phyloP scores from a whole-genome alignment of 441 rosid species.

The Populus tomentosa region DNA sequence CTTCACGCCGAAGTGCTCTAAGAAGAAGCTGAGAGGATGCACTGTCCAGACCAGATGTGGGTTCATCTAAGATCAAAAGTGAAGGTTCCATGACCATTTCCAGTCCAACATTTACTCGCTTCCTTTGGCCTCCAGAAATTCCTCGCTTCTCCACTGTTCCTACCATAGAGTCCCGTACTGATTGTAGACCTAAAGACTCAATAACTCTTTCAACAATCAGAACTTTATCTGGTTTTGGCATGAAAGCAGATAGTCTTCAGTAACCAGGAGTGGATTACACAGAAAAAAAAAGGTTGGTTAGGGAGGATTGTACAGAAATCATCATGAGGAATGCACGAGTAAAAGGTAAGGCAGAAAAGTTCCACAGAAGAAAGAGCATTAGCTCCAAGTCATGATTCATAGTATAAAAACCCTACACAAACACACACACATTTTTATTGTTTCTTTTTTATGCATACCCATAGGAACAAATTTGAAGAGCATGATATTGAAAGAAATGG shows the following conservation, averaged over 20 bases:
- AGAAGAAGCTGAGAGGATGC: conserved; percentile 89
- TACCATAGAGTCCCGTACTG: conserved; percentile 72
- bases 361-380: not conserved
- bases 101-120: conserved; percentile 91
- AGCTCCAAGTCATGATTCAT: not conserved
- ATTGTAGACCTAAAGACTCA: conserved; percentile 79
- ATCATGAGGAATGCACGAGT: conserved; percentile 2
- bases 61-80: conserved; percentile 85
- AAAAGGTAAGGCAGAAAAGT: conserved; percentile 1
- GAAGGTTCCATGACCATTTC: conserved; percentile 99
- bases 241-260: conserved; percentile 63
- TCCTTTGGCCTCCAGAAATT: conserved; percentile 96
- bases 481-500: not conserved
- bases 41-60: conserved; percentile 97
- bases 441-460: too few species aligned
- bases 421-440: too few species aligned
- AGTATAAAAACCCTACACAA: not conserved
- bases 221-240: conserved; percentile 73
- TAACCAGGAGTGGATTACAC: conserved; percentile 12
- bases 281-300: conserved; percentile 6
- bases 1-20: conserved; percentile 83
- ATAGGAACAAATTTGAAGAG: not conserved
- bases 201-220: conserved; percentile 88
- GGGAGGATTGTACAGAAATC: conserved; percentile 1
- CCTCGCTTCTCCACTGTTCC: conserved; percentile 96